Evolutionary conservation across 2,329 filamentous ascomycete genomes (phyloP).

Genomic region (Colletotrichum horii): DNA sequence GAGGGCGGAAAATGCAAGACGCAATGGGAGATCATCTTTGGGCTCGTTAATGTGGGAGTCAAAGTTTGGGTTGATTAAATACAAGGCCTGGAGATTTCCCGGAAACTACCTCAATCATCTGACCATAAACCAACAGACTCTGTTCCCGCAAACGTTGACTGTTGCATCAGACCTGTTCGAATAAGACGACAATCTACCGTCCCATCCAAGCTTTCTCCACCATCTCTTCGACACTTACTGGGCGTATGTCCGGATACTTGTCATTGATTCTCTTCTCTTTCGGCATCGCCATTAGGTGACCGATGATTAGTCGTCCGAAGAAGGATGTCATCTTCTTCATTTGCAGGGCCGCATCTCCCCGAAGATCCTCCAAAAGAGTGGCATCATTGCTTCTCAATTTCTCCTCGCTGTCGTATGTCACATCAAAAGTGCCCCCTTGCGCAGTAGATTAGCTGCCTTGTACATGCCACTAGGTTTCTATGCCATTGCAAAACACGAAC

Average conservation of each 20-base stretch:
- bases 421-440: not conserved
- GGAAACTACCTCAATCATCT: not conserved
- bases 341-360: not conserved
- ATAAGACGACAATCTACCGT: not conserved
- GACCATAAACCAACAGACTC: not conserved
- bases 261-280: not conserved
- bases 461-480: too few relatives aligned
- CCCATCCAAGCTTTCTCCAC: not conserved
- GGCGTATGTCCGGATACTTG: not conserved
- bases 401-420: not conserved
- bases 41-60: not conserved
- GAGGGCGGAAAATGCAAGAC: not conserved
- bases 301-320: not conserved
- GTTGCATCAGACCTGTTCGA: too few relatives aligned
- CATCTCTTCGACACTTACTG: not conserved
- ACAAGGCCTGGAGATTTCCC: fast-evolving
- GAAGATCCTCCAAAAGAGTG: not conserved
- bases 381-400: not conserved
- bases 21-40: not conserved
- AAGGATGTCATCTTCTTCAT: not conserved
- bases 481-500: not conserved
- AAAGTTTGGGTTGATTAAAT: not conserved
- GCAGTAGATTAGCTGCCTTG: too few relatives aligned
- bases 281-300: not conserved
- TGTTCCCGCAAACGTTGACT: fast-evolving